Conservation (phyloP, 2,329 filamentous ascomycete species). For the Dactylellina drechsleri region DNA sequence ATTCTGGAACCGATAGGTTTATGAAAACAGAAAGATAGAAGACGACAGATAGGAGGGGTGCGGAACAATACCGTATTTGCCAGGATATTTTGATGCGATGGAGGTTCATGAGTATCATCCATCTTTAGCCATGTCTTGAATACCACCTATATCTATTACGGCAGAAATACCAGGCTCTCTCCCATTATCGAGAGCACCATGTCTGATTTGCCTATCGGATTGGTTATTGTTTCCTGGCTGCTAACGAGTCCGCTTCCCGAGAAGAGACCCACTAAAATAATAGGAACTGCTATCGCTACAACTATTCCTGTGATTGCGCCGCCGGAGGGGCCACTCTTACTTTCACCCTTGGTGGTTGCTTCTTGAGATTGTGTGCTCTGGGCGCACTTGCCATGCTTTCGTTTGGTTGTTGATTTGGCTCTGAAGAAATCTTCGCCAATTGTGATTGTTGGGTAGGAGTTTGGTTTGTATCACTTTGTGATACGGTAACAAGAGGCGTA, state of each 20-base stretch:
- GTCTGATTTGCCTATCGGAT: background rate
- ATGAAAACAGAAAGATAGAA: no score
- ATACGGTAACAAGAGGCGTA: slow-evolving; percentile 1
- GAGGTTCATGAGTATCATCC: background rate
- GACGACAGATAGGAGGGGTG: no score
- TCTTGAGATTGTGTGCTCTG: slow-evolving; percentile 9
- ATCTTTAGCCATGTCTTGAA: slow-evolving; percentile 10
- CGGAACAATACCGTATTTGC: no score
- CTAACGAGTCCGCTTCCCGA: slow-evolving; percentile 18
- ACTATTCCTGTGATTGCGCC: slow-evolving; percentile 40
- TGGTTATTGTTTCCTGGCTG: background rate
- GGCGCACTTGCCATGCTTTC: background rate
- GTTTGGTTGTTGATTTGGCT: background rate
- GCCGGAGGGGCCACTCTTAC: slow-evolving; percentile 12
- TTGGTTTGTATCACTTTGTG: background rate
- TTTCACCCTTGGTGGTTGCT: background rate
- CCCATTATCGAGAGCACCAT: slow-evolving; percentile 11
- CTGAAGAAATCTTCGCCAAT: background rate
- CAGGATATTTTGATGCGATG: no score
- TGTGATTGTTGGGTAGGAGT: background rate
- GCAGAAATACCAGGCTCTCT: slow-evolving; percentile 14
- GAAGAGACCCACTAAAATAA: slow-evolving; percentile 27
- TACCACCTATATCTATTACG: slow-evolving; percentile 18
- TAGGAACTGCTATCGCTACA: slow-evolving; percentile 16
- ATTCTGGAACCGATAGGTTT: no score